Percentiles rank a stretch among this genome's conserved stretches.
These are phyloP conservation scores for Parastagonospora avenae DNA, from an alignment of 2,329 filamentous ascomycete genomes.

Conservation along the genomic window DNA sequence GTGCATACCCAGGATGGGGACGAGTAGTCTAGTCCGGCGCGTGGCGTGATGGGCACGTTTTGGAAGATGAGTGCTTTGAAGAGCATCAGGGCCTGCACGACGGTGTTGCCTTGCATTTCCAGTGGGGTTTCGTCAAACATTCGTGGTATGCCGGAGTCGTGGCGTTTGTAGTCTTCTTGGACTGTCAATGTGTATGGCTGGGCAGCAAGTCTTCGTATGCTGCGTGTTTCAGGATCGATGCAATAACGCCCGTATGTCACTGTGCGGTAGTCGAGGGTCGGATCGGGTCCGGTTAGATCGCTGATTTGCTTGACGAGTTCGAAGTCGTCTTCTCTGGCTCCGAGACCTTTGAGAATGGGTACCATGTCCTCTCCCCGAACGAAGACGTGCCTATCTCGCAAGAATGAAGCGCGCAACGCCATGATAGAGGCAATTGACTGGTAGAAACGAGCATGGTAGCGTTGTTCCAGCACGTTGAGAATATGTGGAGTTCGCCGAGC, in stretches of 20 bases:
- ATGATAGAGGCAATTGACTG: conserved; percentile 1
- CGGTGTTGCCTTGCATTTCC: conserved; percentile 5
- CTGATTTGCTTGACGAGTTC: conserved; percentile 2
- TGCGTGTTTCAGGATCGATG: conserved; percentile 5
- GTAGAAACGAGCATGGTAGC: conserved; percentile 3
- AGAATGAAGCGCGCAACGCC: not conserved
- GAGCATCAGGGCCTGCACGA: conserved; percentile 3
- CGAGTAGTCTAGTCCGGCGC: not conserved
- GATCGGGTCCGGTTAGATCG: conserved; percentile 2
- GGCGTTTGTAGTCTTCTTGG: conserved; percentile 6
- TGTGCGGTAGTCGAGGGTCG: conserved; percentile 3
- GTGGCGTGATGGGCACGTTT: conserved; percentile 1
- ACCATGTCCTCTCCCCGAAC: conserved; percentile 3
- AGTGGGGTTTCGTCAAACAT: conserved; percentile 4
- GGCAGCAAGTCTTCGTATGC: not conserved
- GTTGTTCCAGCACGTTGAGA: not conserved
- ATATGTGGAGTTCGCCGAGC: not conserved
- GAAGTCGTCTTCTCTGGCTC: conserved; percentile 3
- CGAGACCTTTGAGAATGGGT: conserved; percentile 2
- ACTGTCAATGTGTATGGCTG: conserved; percentile 2
- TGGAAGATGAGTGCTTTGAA: conserved; percentile 5
- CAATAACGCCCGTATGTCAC: conserved; percentile 4
- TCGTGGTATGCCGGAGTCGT: conserved; percentile 1
- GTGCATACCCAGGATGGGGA: conserved; percentile 1
- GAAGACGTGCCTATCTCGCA: conserved; percentile 1